Base-by-base conservation (phyloP, 495 filamentous ascomycete genomes). In the Amniculicola lignicola region DNA sequence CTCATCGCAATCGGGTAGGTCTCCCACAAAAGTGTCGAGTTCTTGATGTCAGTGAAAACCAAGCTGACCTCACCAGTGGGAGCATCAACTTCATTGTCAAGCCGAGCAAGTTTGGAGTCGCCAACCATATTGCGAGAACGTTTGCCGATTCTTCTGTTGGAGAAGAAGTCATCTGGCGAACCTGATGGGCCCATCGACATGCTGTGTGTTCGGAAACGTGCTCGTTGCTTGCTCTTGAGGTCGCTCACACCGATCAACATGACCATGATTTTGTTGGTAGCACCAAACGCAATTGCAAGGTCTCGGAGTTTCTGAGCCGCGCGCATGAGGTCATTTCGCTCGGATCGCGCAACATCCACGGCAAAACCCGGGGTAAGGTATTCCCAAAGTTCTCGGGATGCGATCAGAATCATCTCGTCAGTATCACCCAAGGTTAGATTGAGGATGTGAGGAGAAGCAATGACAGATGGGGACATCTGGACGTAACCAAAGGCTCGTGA, bases 31-130 rank as follows among this genome's bases (percentile, higher is more conserved):
- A 88, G 79, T 1, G 93, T 99, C 1, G 92, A 96, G 70, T 90
- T 95, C 71, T 99, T 99, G 79, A 99, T 99, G 75, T 99, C 93
- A 0, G 93, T 99, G 69, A 99, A 99, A 37, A 96, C 89, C 63
- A 99, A 89, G 35, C 88, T 86, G 57, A 96, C 78, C 54, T 95
- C 86, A 14, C 93, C 92, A 3, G 81, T 86, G 1, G 93, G 93
- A 21, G 93, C 88, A 61, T 90, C 87, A 25, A 97, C 89, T 68
- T 93, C 90, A 31, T 82, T 80, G 54, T 94, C 88, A 38, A 97
- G 86, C 21, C 94, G 82, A 36, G 83, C 82, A 23, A 96, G 76
- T 31, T 84, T 84, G 29, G 90, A 95, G 67, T 96, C 90, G 41
- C 80, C 77, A 64, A 86, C 78, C 66, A 78, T 77, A 54, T 92